Base-by-base conservation (phyloP, 2,329 filamentous ascomycete genomes). In the Dactylellina drechsleri region DNA sequence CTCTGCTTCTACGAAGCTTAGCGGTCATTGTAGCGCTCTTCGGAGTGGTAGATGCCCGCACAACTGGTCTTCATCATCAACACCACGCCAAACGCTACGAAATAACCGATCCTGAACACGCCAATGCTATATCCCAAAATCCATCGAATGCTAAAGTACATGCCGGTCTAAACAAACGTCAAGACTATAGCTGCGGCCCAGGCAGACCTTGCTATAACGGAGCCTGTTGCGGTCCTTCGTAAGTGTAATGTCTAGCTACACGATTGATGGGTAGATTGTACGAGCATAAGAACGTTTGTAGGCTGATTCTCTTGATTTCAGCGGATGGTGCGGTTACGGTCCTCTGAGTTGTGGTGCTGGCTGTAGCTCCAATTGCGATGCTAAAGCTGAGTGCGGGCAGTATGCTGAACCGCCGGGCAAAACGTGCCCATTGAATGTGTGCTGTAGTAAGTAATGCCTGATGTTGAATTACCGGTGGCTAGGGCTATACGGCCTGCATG, bases 151-250 rank as follows among this genome's bases (percentile, higher is more conserved):
- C 65, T 41, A 53, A 53, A 67, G 65, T 67, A 5, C 65, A 67
- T 45, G 65, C 65, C n/a, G 65, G 65, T 54, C 56, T 67, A 31
- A 67, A 67, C 47, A 67, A 67, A 53, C 54, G 54, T 70, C 49
- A 61, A 50, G 58, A 70, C 49, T 64, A 70, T 41, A 62, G 16
- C 58, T 70, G 66, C 40, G 66, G 66, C 36, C 49, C 57, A 62
- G 66, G 50, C n/a, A 62, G 66, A 49, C 66, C 66, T 13, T 71
- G 66, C 66, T 41, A 58, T 56, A 71, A 71, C 50, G 67, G 73
- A 47, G 79, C 78, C n/a, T 80, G 79, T 59, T 80, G 79, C 66
- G 75, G 75, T 60, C 56, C 65, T 54, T 67, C 65, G 65, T 67
- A 67, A 67, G 65, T 67, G 12, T 0, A 45, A 59, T 53, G 50